phyloP scores from a whole-genome alignment of 331 rosid genomes.

The Prunus yedoensis region DNA sequence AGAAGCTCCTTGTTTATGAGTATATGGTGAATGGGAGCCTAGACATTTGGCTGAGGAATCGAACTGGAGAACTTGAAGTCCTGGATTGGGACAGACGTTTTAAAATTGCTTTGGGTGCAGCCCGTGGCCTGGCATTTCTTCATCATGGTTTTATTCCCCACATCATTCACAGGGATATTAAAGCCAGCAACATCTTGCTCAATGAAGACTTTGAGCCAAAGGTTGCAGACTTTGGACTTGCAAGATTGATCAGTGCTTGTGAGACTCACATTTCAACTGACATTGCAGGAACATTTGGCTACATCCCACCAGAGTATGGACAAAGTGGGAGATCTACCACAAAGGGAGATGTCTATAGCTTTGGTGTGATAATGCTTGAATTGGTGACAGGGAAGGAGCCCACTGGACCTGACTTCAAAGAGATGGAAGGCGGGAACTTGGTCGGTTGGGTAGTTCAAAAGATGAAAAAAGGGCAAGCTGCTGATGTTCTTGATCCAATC shows the following conservation, averaged over 20 bases:
- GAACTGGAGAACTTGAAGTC: slow-evolving; percentile 73
- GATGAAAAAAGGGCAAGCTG: slow-evolving; percentile 67
- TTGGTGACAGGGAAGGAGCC: slow-evolving; percentile 95
- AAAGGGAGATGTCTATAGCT: slow-evolving; percentile 92
- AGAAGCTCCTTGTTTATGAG: slow-evolving; percentile 91
- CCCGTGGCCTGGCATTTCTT: slow-evolving; percentile 84
- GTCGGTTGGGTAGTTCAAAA: slow-evolving; percentile 94
- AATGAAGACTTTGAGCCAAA: slow-evolving; percentile 85
- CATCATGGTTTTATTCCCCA: slow-evolving; percentile 93
- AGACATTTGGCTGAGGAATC: slow-evolving; percentile 90
- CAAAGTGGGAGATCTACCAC: slow-evolving; percentile 93
- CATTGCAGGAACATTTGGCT: slow-evolving; percentile 96
- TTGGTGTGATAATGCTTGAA: slow-evolving; percentile 89
- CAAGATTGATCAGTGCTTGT: slow-evolving; percentile 88
- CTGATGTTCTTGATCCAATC: slow-evolving; percentile 76
- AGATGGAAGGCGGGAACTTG: slow-evolving; percentile 89
- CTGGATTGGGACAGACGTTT: slow-evolving; percentile 84
- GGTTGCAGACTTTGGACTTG: slow-evolving; percentile 93
- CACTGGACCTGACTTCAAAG: slow-evolving; percentile 88
- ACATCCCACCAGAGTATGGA: slow-evolving; percentile 98
- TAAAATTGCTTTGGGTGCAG: slow-evolving; percentile 74
- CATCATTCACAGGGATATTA: slow-evolving; percentile 91
- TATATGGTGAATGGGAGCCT: slow-evolving; percentile 96
- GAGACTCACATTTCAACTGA: slow-evolving; percentile 92
- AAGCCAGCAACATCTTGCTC: slow-evolving; percentile 91